Percentiles rank a stretch among this genome's conserved stretches.
Evolutionary conservation across 192 early-diverging fungal species (phyloP).

Genomic region (Funneliformis geosporum): DNA sequence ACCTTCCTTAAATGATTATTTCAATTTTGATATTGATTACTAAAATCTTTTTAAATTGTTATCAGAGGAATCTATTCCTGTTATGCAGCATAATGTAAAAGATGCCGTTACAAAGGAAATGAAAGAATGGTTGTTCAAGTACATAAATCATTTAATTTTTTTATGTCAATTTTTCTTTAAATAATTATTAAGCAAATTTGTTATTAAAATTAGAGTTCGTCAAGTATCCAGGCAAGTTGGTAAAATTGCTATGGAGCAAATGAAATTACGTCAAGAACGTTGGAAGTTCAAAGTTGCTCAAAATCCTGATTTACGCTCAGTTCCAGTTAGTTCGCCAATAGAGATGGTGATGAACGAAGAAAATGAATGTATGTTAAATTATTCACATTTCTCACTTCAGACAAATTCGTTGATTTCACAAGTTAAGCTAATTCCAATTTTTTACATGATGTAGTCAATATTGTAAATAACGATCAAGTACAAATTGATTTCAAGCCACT

Average conservation of each 20-base stretch:
- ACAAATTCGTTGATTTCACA: background rate
- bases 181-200: background rate
- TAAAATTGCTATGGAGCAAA: conserved; percentile 77
- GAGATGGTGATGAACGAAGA: conserved; percentile 85
- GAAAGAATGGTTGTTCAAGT: conserved; percentile 91
- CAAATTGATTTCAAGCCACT: conserved; percentile 92
- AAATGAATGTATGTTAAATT: conserved; percentile 59
- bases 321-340: conserved; percentile 73
- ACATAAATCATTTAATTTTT: conserved; percentile 2
- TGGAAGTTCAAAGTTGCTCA: conserved; percentile 50
- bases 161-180: background rate
- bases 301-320: conserved; percentile 49
- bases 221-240: conserved; percentile 82
- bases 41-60: conserved; percentile 14
- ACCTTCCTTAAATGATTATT: background rate
- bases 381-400: background rate
- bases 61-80: conserved; percentile 82
- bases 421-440: background rate
- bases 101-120: conserved; percentile 83
- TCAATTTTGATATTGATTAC: background rate
- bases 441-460: conserved; percentile 50
- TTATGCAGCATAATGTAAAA: conserved; percentile 85
- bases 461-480: conserved; percentile 66
- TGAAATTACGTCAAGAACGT: conserved; percentile 67
- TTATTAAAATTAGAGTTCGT: conserved; percentile 60